Evolutionary conservation across 495 filamentous ascomycete genomes (phyloP), one percentile per base, ranked within the genome.

Genomic region (Rostrohypoxylon terebratum): DNA sequence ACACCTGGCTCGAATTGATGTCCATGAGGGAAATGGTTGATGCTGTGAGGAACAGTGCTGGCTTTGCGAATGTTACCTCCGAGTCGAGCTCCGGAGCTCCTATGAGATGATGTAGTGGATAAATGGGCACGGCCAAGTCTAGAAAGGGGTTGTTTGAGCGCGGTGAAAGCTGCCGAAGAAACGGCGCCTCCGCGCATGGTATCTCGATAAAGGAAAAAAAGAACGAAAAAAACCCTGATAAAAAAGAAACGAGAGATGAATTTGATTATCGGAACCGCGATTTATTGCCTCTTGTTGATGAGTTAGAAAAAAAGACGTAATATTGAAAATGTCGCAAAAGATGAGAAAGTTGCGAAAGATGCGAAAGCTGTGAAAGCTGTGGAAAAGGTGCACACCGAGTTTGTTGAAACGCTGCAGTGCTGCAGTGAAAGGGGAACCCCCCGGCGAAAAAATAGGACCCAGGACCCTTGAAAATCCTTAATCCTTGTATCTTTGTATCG

Each of bases 141-240:
- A 11, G 66, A 73, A 51, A 73, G 65, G 66, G 71, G 71, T 25
- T 68, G 70, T 69, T 73, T 73, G 66, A 73, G 66, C 65, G 61
- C 71, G 71, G 71, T 61, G 28, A 73, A 63, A 69, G 71, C 66
- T 48, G 71, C 66, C 66, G 71, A 69, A 36, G 71, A 57, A 50
- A 73, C 71, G 71, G 71, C 71, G 65, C 71, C 59, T 61, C 71
- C 71, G 66, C 71, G 71, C 71, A 73, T 73, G 54, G 57, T 73
- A 73, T 73, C 71, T 68, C 60, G 16, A 64, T 72, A 44, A 59
- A 34, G 28, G 13, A 38, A 54, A 20, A 20, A 48, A 50, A 28
- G 38, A 53, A 40, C 13, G 1, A 38, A 59, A 48, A 48, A 62
- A 42, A 34, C 7, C 11, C 20, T 20, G 45, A 5, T 25, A 20